Percentiles rank a stretch among this genome's conserved stretches.
These are phyloP conservation scores for Ustilago shanxiensis DNA, from an alignment of 1,284 basidiomycete genomes.

Conservation along the genomic window DNA sequence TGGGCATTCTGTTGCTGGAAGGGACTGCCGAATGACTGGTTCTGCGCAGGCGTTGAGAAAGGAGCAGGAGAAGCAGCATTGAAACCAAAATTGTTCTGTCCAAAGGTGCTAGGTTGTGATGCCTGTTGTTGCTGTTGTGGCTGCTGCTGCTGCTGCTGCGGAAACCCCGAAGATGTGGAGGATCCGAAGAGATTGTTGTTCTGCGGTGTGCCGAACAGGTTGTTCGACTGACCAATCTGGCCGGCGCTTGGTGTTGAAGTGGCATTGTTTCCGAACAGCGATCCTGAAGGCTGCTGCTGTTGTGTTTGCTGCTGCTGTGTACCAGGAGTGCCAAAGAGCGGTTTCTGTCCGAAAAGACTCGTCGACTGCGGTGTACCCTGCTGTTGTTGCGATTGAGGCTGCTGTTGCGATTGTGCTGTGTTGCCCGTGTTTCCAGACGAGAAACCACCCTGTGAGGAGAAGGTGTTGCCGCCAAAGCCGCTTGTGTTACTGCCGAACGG, in stretches of 20 bases:
- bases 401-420: conserved; percentile 20
- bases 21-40: conserved; percentile 33
- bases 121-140: conserved; percentile 23
- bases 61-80: conserved; percentile 32
- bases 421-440: conserved; percentile 37
- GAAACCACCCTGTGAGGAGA: conserved; percentile 37
- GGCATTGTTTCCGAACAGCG: conserved; percentile 30
- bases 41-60: conserved; percentile 25
- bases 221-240: conserved; percentile 18
- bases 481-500: conserved; percentile 29
- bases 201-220: conserved; percentile 35
- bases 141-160: conserved; percentile 26
- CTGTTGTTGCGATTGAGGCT: conserved; percentile 14
- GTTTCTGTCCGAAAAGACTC: conserved; percentile 41
- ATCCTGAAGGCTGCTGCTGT: conserved; percentile 29
- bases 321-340: conserved; percentile 51
- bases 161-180: conserved; percentile 17
- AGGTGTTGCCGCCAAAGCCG: conserved; percentile 34
- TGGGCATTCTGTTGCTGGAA: conserved; percentile 19
- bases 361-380: conserved; percentile 26
- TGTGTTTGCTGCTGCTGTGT: conserved; percentile 26
- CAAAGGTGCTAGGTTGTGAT: conserved; percentile 21
- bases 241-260: conserved; percentile 9
- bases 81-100: conserved; percentile 24
- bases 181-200: conserved; percentile 36